Conservation (phyloP, 805 yeast genomes). For the Candida alai region DNA sequence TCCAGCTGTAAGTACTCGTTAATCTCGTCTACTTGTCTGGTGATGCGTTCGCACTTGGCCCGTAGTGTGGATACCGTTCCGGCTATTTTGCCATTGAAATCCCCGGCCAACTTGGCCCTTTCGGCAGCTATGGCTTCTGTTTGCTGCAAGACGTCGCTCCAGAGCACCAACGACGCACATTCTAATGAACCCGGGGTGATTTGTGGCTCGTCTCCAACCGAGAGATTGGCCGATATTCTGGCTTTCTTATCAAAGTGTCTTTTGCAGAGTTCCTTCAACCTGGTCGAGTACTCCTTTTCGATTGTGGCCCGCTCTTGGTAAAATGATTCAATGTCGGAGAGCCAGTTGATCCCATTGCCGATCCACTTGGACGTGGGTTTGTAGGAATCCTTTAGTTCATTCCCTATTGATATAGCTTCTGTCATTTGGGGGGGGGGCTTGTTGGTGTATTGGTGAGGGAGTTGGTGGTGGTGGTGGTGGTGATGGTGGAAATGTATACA, state of each 20-base stretch:
- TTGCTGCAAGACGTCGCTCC: conserved; percentile 84
- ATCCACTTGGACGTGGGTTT: conserved; percentile 80
- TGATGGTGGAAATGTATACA: neutral
- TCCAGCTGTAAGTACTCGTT: conserved; percentile 53
- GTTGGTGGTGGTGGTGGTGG: conserved; percentile 1
- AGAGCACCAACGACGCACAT: conserved; percentile 78
- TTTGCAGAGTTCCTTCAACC: conserved; percentile 57
- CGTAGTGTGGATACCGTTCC: conserved; percentile 57
- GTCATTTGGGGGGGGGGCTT: conserved; percentile 12
- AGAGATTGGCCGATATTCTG: conserved; percentile 55
- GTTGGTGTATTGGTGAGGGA: conserved; percentile 1
- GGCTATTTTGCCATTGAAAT: conserved; percentile 56
- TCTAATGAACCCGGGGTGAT: conserved; percentile 95
- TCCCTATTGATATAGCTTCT: conserved; percentile 48
- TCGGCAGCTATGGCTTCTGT: conserved; percentile 78
- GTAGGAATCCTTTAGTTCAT: conserved; percentile 76
- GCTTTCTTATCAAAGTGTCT: conserved; percentile 78
- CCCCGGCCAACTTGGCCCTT: conserved; percentile 53
- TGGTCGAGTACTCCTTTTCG: conserved; percentile 78
- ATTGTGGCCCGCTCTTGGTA: conserved; percentile 78
- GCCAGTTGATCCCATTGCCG: conserved; percentile 65
- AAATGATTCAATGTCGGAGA: conserved; percentile 74
- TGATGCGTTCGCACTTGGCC: conserved; percentile 48
- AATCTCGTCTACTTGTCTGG: conserved; percentile 53
- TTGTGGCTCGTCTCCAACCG: conserved; percentile 89